Percentiles rank a stretch among this genome's conserved stretches.
Conservation (phyloP, 345 rosid genomes). For the Gossypium ekmanianum region DNA sequence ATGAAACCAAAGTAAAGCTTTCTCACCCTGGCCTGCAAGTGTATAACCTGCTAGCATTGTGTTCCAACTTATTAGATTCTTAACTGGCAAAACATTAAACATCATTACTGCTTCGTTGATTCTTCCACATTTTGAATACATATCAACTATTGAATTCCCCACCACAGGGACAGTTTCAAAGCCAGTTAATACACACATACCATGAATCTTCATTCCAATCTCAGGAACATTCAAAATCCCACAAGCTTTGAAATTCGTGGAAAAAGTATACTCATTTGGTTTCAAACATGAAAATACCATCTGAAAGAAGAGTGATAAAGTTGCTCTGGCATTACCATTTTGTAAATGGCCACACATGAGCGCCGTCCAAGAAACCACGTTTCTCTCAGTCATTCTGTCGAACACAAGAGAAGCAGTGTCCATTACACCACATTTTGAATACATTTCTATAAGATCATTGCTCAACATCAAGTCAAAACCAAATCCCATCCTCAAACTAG, state of each 20-base stretch:
- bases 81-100: conserved; percentile 43
- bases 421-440: conserved; percentile 53
- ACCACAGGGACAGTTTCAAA: conserved; percentile 53
- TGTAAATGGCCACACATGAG: conserved; percentile 70
- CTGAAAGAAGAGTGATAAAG: conserved; percentile 40
- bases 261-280: conserved; percentile 81
- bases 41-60: conserved; percentile 65
- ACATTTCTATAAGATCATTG: conserved; percentile 59
- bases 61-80: conserved; percentile 68
- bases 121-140: conserved; percentile 76
- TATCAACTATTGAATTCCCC: conserved; percentile 66
- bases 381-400: conserved; percentile 60
- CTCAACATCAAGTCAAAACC: conserved; percentile 38
- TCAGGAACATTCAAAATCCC: conserved; percentile 40
- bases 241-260: conserved; percentile 67
- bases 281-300: conserved; percentile 42
- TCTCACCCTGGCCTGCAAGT: conserved; percentile 45
- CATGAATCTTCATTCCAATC: conserved; percentile 65
- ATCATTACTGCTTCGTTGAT: conserved; percentile 50
- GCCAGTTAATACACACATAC: conserved; percentile 51
- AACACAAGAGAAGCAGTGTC: conserved; percentile 49
- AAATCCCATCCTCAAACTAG: conserved; percentile 37
- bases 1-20: conserved; percentile 54
- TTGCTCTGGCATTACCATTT: conserved; percentile 36
- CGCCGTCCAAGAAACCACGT: conserved; percentile 80